Percentiles rank a stretch among this genome's conserved stretches.
These are phyloP conservation scores for Pythium volutum DNA, from an alignment of 352 stramenopile genomes.

Conservation along the genomic window DNA sequence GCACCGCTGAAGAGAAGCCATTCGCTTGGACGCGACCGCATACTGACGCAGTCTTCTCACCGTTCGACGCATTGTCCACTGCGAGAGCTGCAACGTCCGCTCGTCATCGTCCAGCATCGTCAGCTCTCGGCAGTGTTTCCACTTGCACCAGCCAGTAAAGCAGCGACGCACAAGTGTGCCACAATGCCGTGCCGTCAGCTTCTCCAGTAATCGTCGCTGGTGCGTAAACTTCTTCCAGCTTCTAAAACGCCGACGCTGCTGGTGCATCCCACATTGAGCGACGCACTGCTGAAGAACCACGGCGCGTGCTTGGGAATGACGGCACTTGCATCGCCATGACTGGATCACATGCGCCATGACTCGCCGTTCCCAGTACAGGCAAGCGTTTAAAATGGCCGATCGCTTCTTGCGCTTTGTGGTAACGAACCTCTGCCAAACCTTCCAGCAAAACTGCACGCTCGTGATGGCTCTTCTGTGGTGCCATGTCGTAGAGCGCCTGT, in stretches of 20 bases:
- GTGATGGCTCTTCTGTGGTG: neutral
- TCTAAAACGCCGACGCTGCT: neutral
- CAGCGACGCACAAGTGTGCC: neutral
- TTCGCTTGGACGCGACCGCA: neutral
- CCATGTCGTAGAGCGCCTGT: neutral
- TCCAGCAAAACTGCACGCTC: conserved; percentile 2
- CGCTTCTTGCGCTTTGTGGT: neutral
- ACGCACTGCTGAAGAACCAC: conserved; percentile 2
- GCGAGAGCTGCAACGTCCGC: neutral
- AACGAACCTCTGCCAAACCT: conserved; percentile 6
- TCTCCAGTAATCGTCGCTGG: neutral
- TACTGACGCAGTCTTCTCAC: conserved; percentile 1
- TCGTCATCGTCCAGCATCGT: neutral
- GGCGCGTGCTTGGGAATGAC: neutral
- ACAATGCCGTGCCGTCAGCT: neutral
- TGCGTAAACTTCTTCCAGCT: conserved; percentile 2
- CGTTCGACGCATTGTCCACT: neutral
- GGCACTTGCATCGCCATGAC: neutral
- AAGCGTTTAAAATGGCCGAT: neutral
- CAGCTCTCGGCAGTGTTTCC: neutral
- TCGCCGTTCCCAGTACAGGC: neutral
- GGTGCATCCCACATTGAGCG: neutral
- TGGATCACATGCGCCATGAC: neutral
- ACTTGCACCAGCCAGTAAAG: conserved; percentile 7
- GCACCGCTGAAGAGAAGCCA: conserved; percentile 1